These are phyloP conservation scores for Arbutus unedo DNA, from an alignment of 148 eudicot species.

Conservation along the genomic window DNA sequence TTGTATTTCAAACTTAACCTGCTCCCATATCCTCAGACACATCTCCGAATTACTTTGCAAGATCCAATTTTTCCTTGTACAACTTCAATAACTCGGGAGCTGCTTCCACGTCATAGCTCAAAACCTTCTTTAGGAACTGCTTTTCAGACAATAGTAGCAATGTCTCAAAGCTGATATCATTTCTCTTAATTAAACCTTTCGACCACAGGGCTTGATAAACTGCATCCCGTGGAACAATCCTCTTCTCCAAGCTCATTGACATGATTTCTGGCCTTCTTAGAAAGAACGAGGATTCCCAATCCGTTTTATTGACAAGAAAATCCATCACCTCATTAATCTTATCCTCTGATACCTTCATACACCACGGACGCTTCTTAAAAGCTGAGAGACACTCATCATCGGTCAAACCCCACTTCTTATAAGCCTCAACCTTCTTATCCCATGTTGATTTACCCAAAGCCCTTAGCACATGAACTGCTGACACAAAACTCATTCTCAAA, in stretches of 20 bases:
- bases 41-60: neutral
- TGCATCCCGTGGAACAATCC: neutral
- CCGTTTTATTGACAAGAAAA: neutral
- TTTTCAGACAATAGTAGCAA: neutral
- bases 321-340: neutral
- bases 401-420: constrained; percentile 28
- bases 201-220: neutral
- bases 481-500: neutral
- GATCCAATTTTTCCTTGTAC: constrained; percentile 1
- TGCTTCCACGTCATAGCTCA: neutral
- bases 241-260: neutral
- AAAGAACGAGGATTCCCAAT: neutral
- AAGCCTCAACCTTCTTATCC: constrained; percentile 20
- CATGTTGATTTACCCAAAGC: constrained; percentile 11
- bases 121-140: neutral
- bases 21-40: neutral
- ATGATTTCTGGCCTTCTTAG: neutral
- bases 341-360: constrained; percentile 12
- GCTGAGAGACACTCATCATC: constrained; percentile 20
- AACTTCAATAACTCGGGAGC: neutral
- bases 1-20: neutral
- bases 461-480: constrained; percentile 7
- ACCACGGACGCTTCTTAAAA: constrained; percentile 10
- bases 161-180: neutral
- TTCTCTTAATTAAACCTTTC: neutral